A percentile compares a stretch with the other conserved stretches of the same genome.
Evolutionary conservation across 2,329 filamentous ascomycete genomes (phyloP).

Genomic region (Xylariomycetidae sp.): DNA sequence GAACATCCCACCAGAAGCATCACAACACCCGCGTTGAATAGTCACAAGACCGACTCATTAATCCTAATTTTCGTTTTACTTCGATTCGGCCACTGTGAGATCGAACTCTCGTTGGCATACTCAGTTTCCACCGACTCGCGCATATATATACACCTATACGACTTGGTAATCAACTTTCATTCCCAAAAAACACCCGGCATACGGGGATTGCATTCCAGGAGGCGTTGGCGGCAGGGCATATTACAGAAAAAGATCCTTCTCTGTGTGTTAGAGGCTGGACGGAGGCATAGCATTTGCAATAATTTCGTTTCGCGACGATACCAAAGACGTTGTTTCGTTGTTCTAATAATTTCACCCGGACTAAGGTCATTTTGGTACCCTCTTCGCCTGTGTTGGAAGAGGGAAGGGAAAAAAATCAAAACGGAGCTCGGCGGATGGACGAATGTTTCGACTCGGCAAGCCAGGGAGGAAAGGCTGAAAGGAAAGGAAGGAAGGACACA

Average conservation of each 20-base stretch:
- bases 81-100: too few relatives aligned
- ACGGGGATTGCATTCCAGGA: conserved; percentile 23
- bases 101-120: too few relatives aligned
- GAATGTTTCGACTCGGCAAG: too few relatives aligned
- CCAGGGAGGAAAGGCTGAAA: too few relatives aligned
- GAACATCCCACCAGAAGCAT: too few relatives aligned
- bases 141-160: conserved; percentile 19
- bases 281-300: conserved; percentile 17
- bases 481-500: too few relatives aligned
- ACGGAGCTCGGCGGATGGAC: too few relatives aligned
- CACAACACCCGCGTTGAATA: too few relatives aligned
- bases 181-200: conserved; percentile 7
- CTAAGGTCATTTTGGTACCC: too few relatives aligned
- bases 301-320: conserved; percentile 23
- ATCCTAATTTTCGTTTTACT: conserved; percentile 14
- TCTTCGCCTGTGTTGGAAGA: conserved; percentile 1
- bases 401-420: conserved; percentile 1
- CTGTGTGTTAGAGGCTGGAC: too few relatives aligned
- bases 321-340: conserved; percentile 22
- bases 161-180: conserved; percentile 20
- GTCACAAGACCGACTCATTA: conserved; percentile 13
- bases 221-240: conserved; percentile 26
- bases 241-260: conserved; percentile 25
- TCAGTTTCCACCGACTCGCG: conserved; percentile 13
- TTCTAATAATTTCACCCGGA: conserved; percentile 18